These are phyloP conservation scores for Thoreauomyces humboldtii DNA, from an alignment of 192 early-diverging fungal genomes.

Conservation along the genomic window DNA sequence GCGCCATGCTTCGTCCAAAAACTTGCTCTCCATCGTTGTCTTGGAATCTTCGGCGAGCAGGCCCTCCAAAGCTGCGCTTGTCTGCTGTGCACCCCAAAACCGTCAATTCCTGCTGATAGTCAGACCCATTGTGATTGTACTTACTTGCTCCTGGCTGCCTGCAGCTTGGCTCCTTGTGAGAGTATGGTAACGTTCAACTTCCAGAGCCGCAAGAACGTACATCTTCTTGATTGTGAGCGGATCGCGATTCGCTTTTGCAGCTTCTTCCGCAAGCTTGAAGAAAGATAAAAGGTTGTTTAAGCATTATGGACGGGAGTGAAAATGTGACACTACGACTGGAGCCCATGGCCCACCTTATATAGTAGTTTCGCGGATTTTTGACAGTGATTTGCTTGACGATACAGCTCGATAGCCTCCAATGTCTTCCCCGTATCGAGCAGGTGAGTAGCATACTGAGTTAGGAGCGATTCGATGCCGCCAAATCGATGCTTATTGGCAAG, in stretches of 20 bases:
- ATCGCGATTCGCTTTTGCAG: slow-evolving; percentile 35
- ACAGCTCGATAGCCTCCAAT: slow-evolving; percentile 51
- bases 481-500: slow-evolving; percentile 47
- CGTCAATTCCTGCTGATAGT: not conserved
- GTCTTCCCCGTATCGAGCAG: slow-evolving; percentile 35
- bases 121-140: not conserved
- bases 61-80: slow-evolving; percentile 44
- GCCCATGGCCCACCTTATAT: slow-evolving; percentile 35
- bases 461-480: slow-evolving; percentile 47
- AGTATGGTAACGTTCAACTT: slow-evolving; percentile 55
- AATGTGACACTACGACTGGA: too few relatives aligned
- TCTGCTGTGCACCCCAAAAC: slow-evolving; percentile 14
- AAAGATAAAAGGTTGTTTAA: not conserved
- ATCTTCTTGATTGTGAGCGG: slow-evolving; percentile 54
- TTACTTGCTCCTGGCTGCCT: not conserved
- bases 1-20: slow-evolving; percentile 55
- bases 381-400: slow-evolving; percentile 55
- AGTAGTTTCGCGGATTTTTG: slow-evolving; percentile 50
- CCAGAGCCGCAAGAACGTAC: slow-evolving; percentile 57
- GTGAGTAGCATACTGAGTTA: slow-evolving; percentile 45
- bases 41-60: slow-evolving; percentile 45
- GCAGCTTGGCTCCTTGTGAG: slow-evolving; percentile 29
- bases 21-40: slow-evolving; percentile 32
- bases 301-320: not conserved
- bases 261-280: slow-evolving; percentile 46